Evolutionary conservation across 768 basidiomycete genomes (phyloP), one percentile per base, ranked within the genome.

Genomic region (Podaxis pistillaris): DNA sequence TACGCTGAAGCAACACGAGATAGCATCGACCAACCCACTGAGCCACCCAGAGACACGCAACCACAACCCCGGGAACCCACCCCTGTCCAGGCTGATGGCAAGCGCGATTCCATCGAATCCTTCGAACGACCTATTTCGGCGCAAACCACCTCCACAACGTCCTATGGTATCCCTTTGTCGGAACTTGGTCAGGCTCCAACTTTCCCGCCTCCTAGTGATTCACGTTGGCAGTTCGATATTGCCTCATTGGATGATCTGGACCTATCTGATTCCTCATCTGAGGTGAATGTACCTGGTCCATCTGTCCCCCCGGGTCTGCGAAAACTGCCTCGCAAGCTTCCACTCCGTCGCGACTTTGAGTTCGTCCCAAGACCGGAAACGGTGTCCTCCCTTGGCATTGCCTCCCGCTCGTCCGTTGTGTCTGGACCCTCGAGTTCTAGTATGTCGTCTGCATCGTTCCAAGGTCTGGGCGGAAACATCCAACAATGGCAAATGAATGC

Each of bases 401-500:
- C 82, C 33, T 85, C 86, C 9, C 84, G 83, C 41, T 83, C 83
- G 41, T 89, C 88, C 2, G 72, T 86, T 58, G 79, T 76, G 24
- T 89, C 83, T 33, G 82, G 73, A 59, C 79, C 68, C 49, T 78
- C 72, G 4, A 75, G 79, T 65, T 83, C 77, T 13, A 77, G 74
- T 9, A 67, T 76, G 9, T 79, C 83, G 11, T 75, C 78, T 0
- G 68, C 77, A 5, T 78, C 78, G 22, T 75, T 70, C 5, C 70
- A 72, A 7, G 77, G 75, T 19, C 72, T 84, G 4, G 82, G 79
- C 1, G 79, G 76, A 0, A 76, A 75, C 30, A 86, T 93, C 17
- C 85, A 87, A n/a, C 85, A 86, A 58, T 94, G 93, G 93, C 93
- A 93, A 67, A 78, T 91, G 74, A 90, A 90, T 69, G 87, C 89